These are phyloP conservation scores for Teratosphaeria epicoccoides DNA, from an alignment of 2,329 filamentous ascomycete species.

Conservation along the genomic window DNA sequence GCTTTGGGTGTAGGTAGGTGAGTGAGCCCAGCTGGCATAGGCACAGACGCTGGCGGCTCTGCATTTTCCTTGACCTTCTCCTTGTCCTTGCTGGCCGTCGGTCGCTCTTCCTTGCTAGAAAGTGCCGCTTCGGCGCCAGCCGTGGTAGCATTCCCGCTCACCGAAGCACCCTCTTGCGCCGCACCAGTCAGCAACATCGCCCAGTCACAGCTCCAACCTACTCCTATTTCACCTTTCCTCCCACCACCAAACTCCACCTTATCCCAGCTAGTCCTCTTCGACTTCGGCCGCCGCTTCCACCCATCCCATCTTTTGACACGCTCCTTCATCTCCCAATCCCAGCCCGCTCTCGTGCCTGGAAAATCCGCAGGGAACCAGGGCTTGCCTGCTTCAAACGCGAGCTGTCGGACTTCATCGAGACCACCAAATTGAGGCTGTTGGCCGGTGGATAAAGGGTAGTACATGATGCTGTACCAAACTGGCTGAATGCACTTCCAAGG, in stretches of 20 bases:
- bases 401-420: slow-evolving; percentile 65
- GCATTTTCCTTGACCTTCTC: neutral
- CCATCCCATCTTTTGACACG: slow-evolving; percentile 47
- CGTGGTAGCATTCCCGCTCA: neutral
- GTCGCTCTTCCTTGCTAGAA: neutral
- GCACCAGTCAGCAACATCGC: slow-evolving; percentile 42
- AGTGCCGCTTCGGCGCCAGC: neutral
- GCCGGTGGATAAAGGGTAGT: slow-evolving; percentile 67
- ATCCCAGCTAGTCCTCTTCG: slow-evolving; percentile 67
- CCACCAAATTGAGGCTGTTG: slow-evolving; percentile 77
- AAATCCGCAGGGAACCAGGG: slow-evolving; percentile 85
- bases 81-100: neutral
- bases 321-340: slow-evolving; percentile 54
- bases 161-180: neutral
- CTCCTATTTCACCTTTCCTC: slow-evolving; percentile 70
- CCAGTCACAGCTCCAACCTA: slow-evolving; percentile 77
- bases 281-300: slow-evolving; percentile 71
- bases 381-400: slow-evolving; percentile 65
- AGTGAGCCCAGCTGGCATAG: neutral
- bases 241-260: slow-evolving; percentile 62
- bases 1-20: slow-evolving; percentile 3
- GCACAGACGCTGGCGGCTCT: neutral
- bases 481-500: slow-evolving; percentile 84
- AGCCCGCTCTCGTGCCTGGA: slow-evolving; percentile 67
- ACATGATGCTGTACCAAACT: slow-evolving; percentile 78